Evolutionary conservation across 1,284 basidiomycete genomes (phyloP).

Genomic region (Amylostereum areolatum): DNA sequence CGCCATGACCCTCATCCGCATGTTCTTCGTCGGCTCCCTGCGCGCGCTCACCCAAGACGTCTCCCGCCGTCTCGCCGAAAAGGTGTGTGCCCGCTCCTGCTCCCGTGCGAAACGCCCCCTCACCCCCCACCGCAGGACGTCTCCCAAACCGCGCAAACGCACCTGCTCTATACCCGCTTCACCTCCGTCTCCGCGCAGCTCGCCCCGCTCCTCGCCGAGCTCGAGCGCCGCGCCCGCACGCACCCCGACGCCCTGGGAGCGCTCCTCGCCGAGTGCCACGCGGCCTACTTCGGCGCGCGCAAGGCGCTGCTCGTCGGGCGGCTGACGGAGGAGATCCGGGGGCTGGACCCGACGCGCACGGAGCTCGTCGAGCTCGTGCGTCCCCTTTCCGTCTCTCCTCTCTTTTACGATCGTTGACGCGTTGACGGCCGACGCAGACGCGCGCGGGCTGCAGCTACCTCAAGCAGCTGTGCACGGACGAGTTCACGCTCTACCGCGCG

Average conservation of each 20-base stretch:
- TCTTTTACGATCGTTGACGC: background rate
- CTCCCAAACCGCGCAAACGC: conserved; percentile 75
- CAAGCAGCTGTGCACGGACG: conserved; percentile 83
- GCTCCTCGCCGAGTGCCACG: conserved; percentile 78
- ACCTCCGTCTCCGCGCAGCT: conserved; percentile 64
- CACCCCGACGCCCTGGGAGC: conserved; percentile 76
- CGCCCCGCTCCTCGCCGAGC: conserved; percentile 73
- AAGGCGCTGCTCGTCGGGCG: conserved; percentile 64
- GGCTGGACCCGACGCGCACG: conserved; percentile 69
- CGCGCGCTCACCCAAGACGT: conserved; percentile 72
- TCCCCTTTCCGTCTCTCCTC: conserved; percentile 7
- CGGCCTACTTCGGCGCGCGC: conserved; percentile 72
- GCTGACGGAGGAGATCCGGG: conserved; percentile 74
- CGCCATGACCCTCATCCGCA: conserved; percentile 93
- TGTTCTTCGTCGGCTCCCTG: conserved; percentile 85
- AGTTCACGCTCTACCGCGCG: conserved; percentile 77
- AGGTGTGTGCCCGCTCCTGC: conserved; percentile 34
- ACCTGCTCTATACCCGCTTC: conserved; percentile 88
- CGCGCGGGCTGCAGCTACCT: conserved; percentile 85
- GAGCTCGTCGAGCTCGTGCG: conserved; percentile 83
- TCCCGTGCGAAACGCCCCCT: conserved; percentile 1
- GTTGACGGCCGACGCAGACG: conserved; percentile 44
- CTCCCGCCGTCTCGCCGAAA: conserved; percentile 65
- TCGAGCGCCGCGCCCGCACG: conserved; percentile 68
- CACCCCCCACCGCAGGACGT: conserved; percentile 49